phyloP scores from a whole-genome alignment of 2,329 filamentous ascomycete species.

The Didymella arachidicola region DNA sequence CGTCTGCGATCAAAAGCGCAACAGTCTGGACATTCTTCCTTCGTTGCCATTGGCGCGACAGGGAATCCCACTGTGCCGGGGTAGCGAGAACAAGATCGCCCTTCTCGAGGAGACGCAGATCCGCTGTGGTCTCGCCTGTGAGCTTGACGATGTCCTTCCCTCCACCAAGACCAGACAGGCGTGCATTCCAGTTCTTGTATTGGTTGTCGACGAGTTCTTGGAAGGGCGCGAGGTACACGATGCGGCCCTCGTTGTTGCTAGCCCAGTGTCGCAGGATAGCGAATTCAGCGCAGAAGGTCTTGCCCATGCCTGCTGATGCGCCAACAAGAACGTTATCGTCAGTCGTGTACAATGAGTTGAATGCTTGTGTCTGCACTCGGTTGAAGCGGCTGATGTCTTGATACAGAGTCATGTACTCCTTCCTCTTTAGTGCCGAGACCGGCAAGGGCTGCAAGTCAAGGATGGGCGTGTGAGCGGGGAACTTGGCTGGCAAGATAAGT shows the following conservation, averaged over 20 bases:
- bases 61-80: slow-evolving; percentile 91
- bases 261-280: slow-evolving; percentile 89
- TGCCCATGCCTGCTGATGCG: slow-evolving; percentile 92
- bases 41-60: slow-evolving; percentile 95
- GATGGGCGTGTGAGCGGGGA: slow-evolving; percentile 90
- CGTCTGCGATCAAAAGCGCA: slow-evolving; percentile 91
- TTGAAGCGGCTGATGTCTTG: slow-evolving; percentile 89
- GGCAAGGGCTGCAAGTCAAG: slow-evolving; percentile 92
- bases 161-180: slow-evolving; percentile 74
- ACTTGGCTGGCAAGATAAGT: slow-evolving; percentile 91
- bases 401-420: slow-evolving; percentile 83
- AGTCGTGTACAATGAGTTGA: slow-evolving; percentile 88
- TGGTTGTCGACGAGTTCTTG: slow-evolving; percentile 89
- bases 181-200: slow-evolving; percentile 83
- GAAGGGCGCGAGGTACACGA: slow-evolving; percentile 93
- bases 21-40: slow-evolving; percentile 94
- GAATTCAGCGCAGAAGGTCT: slow-evolving; percentile 96
- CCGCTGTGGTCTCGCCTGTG: slow-evolving; percentile 88
- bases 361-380: slow-evolving; percentile 95
- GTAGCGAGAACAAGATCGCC: slow-evolving; percentile 93
- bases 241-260: slow-evolving; percentile 73
- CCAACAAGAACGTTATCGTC: slow-evolving; percentile 95
- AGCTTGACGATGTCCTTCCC: slow-evolving; percentile 93
- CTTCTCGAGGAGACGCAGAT: slow-evolving; percentile 85
- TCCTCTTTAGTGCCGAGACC: slow-evolving; percentile 84